A percentile compares a stretch with the other conserved stretches of the same genome.
Evolutionary conservation across 2,329 filamentous ascomycete species (phyloP).

Genomic region (Aspergillus neoniger): DNA sequence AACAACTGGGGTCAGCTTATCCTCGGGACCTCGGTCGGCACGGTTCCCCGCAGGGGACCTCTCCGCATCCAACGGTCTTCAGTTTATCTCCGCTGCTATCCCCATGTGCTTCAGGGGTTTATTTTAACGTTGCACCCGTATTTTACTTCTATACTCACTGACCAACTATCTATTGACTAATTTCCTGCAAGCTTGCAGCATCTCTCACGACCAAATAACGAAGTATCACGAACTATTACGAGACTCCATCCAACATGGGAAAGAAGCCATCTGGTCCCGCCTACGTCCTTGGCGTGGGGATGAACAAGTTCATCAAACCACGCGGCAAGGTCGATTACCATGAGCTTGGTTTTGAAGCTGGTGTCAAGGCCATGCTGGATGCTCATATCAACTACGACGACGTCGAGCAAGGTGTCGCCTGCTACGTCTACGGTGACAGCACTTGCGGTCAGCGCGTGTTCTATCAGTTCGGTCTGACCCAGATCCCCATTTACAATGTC

Average conservation of each 20-base stretch:
- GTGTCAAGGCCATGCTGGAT: constrained; percentile 78
- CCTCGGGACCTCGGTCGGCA: constrained; percentile 39
- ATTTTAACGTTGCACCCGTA: constrained; percentile 7
- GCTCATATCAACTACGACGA: constrained; percentile 91
- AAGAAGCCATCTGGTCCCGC: constrained; percentile 56
- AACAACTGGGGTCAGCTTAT: constrained; percentile 11
- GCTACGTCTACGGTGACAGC: constrained; percentile 96
- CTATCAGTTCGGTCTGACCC: constrained; percentile 97
- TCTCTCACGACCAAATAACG: constrained; percentile 34
- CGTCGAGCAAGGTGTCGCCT: constrained; percentile 91
- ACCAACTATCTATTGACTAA: background rate
- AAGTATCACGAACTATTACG: constrained; percentile 21
- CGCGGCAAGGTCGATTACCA: constrained; percentile 92
- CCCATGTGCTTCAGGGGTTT: constrained; percentile 5
- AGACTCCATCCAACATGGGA: constrained; percentile 46
- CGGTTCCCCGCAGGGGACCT: constrained; percentile 29
- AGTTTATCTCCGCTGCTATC: constrained; percentile 4
- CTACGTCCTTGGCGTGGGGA: constrained; percentile 96
- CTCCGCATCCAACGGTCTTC: constrained; percentile 9
- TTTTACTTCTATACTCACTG: background rate
- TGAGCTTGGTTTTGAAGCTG: constrained; percentile 89
- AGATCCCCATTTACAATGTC: constrained; percentile 95
- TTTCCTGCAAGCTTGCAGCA: background rate
- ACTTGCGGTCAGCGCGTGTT: constrained; percentile 96
- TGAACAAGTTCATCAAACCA: constrained; percentile 99